Base-by-base conservation (phyloP, 192 early-diverging fungal species). In the Coemansia sp. region DNA sequence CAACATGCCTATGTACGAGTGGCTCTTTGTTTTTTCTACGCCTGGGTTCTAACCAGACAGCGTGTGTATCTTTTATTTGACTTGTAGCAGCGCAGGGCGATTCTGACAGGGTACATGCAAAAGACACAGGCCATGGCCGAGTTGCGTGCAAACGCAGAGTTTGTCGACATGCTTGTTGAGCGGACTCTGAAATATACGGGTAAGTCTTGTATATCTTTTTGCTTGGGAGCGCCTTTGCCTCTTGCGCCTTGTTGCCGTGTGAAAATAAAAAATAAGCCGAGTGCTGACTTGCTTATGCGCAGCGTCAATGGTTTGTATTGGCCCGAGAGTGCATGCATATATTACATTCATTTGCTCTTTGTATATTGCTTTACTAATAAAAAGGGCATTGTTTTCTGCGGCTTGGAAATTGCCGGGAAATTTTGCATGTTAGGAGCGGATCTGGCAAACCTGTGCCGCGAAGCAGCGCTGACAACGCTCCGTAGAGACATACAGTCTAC, bases 381-480 rank as follows among this genome's bases (percentile, higher is more conserved):
- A 15, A 7, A 44, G 24, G 24, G 17, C n/a, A n/a, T 33, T 55
- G 41, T 42, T 43, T 34, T 44, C 13, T 18, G 46, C n/a, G 15
- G 18, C 15, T 9, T 17, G 44, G 6, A 14, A 17, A 20, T 34
- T 5, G 19, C 22, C 22, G 17, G 17, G 19, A 5, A 25, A 19
- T 48, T 17, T 52, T 46, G 28, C 34, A 15, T 33, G 0, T 47
- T 67, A 82, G 88, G 88, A 18, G 91, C 89, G 6, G 86, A 92
- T 55, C 53, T 94, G 27, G 88, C 90, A 47, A 91, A 88, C 58
- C 40, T 90, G 17, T 91, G 88, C 47, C 83, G 88, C 24, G 90
- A 94, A 44, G 88, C 92, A 0, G 90, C 88, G 10, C 60, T 89
- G 49, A 73, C 75, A 24, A 70, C 80, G 38, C 63, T 89, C 47